Conservation (phyloP, 2,329 filamentous ascomycete genomes). For the Aspergillus sp. region DNA sequence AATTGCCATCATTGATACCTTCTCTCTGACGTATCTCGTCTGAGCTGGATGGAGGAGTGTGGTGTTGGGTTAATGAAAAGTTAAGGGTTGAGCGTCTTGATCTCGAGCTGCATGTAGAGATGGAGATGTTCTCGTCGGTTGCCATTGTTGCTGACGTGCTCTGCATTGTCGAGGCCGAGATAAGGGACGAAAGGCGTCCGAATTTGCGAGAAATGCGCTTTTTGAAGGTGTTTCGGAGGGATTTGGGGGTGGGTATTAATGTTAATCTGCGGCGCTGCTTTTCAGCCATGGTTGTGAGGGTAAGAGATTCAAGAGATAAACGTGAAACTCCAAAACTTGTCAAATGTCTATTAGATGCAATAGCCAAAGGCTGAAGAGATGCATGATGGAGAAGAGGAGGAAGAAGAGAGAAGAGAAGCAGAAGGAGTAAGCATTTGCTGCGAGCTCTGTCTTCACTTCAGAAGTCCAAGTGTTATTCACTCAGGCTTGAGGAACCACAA, state of each 20-base stretch:
- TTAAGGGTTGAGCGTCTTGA: neutral
- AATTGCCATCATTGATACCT: neutral
- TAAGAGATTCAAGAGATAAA: neutral
- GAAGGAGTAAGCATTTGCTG: neutral
- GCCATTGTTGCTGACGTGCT: constrained; percentile 3
- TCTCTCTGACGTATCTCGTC: neutral
- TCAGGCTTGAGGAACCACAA: constrained; percentile 12
- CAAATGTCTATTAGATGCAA: neutral
- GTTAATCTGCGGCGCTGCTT: constrained; percentile 22
- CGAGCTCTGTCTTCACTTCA: neutral
- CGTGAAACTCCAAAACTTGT: neutral
- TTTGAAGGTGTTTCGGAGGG: constrained; percentile 25
- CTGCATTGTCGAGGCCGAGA: neutral
- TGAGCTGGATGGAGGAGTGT: neutral
- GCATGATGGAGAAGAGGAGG: neutral
- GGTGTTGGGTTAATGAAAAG: neutral
- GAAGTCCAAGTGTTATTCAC: neutral
- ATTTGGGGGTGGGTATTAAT: constrained; percentile 24
- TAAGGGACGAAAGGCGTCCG: neutral
- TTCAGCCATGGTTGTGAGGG: constrained; percentile 18
- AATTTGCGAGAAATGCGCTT: constrained; percentile 1
- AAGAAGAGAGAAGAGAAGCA: neutral
- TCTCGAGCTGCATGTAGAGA: neutral
- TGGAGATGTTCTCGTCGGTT: neutral
- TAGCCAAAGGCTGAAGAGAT: neutral